These are phyloP conservation scores for Puccinia hordei DNA, from an alignment of 1,284 basidiomycete genomes.

Conservation along the genomic window DNA sequence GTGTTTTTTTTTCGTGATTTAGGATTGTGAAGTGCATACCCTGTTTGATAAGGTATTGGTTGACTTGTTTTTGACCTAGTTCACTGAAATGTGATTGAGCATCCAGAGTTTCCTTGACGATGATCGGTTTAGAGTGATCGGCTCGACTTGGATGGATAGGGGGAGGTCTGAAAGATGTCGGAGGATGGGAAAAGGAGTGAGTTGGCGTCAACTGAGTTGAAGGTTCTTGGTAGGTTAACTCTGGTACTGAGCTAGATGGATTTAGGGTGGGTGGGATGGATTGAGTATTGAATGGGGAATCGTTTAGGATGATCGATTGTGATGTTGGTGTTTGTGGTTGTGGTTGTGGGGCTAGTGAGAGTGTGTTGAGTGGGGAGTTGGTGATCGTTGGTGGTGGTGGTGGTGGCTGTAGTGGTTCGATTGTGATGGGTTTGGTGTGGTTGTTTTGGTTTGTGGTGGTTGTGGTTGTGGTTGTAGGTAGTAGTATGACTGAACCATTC, in stretches of 20 bases:
- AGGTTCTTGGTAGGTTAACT: not conserved
- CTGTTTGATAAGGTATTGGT: slow-evolving; percentile 60
- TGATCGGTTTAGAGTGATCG: slow-evolving; percentile 39
- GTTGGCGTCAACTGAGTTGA: not conserved
- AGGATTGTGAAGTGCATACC: slow-evolving; percentile 38
- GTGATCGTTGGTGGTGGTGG: not conserved
- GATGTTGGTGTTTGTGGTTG: slow-evolving; percentile 18
- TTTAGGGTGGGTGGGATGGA: slow-evolving; percentile 14
- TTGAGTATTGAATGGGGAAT: slow-evolving; percentile 24
- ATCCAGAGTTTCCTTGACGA: slow-evolving; percentile 60
- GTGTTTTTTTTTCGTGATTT: not conserved
- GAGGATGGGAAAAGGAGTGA: not conserved
- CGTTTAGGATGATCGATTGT: not conserved
- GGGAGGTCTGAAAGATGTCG: slow-evolving; percentile 31
- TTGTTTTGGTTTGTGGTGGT: slow-evolving; percentile 6
- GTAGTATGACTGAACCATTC: slow-evolving; percentile 12
- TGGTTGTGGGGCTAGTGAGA: not conserved
- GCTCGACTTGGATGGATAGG: slow-evolving; percentile 30
- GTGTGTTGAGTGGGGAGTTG: too few relatives aligned
- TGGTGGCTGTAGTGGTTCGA: slow-evolving; percentile 20
- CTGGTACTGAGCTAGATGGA: too few relatives aligned
- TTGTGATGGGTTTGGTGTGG: not conserved
- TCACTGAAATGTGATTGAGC: slow-evolving; percentile 58
- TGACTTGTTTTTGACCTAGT: slow-evolving; percentile 60
- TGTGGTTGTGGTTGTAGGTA: not conserved